Percentiles rank a stretch among this genome's conserved stretches.
These are phyloP conservation scores for Prunus salicina DNA, from an alignment of 306 rosid genomes.

Conservation along the genomic window DNA sequence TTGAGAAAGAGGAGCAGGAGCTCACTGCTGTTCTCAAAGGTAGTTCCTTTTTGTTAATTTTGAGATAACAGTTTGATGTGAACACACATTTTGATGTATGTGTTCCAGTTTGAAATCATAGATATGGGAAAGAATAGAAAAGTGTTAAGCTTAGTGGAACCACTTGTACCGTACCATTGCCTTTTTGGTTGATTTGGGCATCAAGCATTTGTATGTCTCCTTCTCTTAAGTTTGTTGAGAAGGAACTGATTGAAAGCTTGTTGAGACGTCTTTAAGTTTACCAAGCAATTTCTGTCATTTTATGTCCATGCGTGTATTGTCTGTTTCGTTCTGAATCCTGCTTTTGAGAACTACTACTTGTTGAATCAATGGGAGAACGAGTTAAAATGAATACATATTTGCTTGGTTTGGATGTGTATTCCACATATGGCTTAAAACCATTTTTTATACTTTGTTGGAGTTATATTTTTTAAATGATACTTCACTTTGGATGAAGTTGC, in stretches of 20 bases:
- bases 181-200: not conserved
- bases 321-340: not conserved
- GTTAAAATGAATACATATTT: not conserved
- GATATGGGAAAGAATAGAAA: not conserved
- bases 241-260: not conserved
- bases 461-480: not conserved
- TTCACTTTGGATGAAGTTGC: not conserved
- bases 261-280: not conserved
- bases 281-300: too few relatives aligned
- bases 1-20: slow-evolving; percentile 59
- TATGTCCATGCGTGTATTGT: not conserved
- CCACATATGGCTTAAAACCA: not conserved
- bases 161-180: not conserved
- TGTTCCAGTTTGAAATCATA: not conserved
- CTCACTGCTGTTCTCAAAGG: slow-evolving; percentile 68
- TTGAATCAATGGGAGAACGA: not conserved
- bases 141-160: not conserved
- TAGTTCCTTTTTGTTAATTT: slow-evolving; percentile 2
- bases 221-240: too few relatives aligned
- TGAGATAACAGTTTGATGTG: not conserved
- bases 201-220: not conserved
- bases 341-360: not conserved
- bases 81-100: not conserved
- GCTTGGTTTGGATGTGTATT: not conserved
- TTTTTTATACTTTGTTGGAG: not conserved